Conservation (phyloP, 805 yeast genomes). For the Spathaspora girioi region DNA sequence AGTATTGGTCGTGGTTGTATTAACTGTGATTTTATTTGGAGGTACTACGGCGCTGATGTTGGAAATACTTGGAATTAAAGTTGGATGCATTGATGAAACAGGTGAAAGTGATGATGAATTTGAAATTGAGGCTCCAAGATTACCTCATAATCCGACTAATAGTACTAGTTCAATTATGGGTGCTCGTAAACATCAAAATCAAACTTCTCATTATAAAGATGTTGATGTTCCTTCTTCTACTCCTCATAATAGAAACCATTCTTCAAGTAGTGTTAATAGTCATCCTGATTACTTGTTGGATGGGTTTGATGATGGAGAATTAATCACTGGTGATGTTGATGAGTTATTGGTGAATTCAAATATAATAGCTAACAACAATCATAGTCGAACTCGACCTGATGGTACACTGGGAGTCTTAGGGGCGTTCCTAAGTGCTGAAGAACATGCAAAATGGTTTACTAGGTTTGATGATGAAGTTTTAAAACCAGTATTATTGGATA, state of each 20-base stretch:
- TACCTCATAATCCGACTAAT: conserved; percentile 14
- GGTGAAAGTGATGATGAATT: conserved; percentile 89
- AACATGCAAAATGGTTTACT: conserved; percentile 87
- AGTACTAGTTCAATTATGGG: not conserved
- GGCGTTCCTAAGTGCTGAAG: conserved; percentile 52
- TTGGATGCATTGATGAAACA: conserved; percentile 79
- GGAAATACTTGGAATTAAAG: conserved; percentile 86
- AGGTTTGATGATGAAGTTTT: conserved; percentile 90
- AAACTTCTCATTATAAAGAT: not conserved
- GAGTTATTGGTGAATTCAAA: conserved; percentile 20
- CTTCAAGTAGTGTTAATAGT: conserved; percentile 3
- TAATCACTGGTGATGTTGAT: conserved; percentile 32
- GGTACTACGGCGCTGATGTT: conserved; percentile 99
- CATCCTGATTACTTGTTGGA: not conserved
- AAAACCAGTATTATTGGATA: conserved; percentile 85
- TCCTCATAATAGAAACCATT: conserved; percentile 1
- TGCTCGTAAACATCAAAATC: not conserved
- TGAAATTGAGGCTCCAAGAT: conserved; percentile 74
- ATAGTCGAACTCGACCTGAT: conserved; percentile 4
- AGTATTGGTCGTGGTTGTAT: conserved; percentile 91
- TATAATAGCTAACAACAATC: conserved; percentile 8
- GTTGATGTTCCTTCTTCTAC: not conserved
- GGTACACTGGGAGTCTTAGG: conserved; percentile 32
- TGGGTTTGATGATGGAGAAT: conserved; percentile 16
- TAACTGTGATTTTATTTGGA: conserved; percentile 94